phyloP scores from a whole-genome alignment of 2,329 filamentous ascomycete species.

The Zymoseptoria ardabiliae region DNA sequence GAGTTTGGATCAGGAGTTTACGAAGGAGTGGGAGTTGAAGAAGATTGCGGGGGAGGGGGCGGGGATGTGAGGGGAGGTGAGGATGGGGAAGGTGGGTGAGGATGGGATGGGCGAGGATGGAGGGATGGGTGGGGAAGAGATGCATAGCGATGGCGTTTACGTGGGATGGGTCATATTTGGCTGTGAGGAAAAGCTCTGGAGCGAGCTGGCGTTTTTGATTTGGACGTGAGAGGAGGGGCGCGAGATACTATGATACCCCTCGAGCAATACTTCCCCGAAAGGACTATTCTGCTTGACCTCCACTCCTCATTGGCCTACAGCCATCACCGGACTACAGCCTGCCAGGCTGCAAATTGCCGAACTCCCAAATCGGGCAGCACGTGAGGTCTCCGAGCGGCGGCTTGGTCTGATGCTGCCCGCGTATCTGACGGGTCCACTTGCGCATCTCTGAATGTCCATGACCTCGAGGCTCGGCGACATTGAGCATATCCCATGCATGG shows the following conservation, averaged over 20 bases:
- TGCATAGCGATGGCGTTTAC: conserved; percentile 21
- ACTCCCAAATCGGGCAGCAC: too few relatives aligned
- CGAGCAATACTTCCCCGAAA: neutral
- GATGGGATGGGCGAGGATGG: neutral
- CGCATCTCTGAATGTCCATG: too few relatives aligned
- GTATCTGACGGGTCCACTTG: too few relatives aligned
- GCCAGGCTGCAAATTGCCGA: too few relatives aligned
- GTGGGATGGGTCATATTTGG: neutral
- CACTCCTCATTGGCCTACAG: neutral
- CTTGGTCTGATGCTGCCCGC: too few relatives aligned
- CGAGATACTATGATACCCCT: conserved; percentile 6
- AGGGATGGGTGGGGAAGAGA: neutral
- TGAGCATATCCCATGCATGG: too few relatives aligned
- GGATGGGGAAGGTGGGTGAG: neutral
- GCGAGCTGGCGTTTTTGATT: neutral
- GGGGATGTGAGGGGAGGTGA: conserved; percentile 11
- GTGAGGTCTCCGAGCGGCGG: too few relatives aligned
- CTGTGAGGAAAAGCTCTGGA: neutral
- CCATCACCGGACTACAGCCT: too few relatives aligned
- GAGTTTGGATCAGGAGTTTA: conserved; percentile 78
- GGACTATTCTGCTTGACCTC: neutral
- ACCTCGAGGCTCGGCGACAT: too few relatives aligned
- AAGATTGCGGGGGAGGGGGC: conserved; percentile 56
- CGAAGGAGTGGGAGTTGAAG: conserved; percentile 81
- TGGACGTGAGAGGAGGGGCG: conserved; percentile 2